Evolutionary conservation across 2,329 filamentous ascomycete genomes (phyloP).

Genomic region (Boeremia lycopersici): DNA sequence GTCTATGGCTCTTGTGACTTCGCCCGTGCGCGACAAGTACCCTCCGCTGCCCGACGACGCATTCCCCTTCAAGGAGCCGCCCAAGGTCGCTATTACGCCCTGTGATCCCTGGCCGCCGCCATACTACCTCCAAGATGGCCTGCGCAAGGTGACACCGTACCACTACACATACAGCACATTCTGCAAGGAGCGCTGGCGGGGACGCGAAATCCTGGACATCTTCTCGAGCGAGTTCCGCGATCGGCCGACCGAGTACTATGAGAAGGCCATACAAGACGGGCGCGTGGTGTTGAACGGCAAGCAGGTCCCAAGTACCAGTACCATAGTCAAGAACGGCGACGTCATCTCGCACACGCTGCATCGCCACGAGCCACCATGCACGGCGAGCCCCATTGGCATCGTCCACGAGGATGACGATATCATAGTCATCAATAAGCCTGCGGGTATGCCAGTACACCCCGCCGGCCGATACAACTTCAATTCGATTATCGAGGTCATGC

Average conservation of each 20-base stretch:
- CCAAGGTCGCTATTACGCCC: constrained; percentile 56
- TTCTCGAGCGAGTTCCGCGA: constrained; percentile 94
- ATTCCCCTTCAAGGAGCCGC: constrained; percentile 52
- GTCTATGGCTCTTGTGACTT: constrained; percentile 54
- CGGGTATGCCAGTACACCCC: constrained; percentile 92
- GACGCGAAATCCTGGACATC: constrained; percentile 79
- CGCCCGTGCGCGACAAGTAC: constrained; percentile 37
- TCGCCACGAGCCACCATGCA: constrained; percentile 93
- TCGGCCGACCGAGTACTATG: constrained; percentile 82
- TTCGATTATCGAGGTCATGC: constrained; percentile 91
- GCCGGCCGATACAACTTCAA: constrained; percentile 97
- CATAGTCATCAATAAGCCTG: constrained; percentile 96
- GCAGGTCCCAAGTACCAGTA: constrained; percentile 65
- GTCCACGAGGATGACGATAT: constrained; percentile 92
- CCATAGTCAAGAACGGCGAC: constrained; percentile 85
- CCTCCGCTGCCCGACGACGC: constrained; percentile 41
- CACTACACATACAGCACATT: constrained; percentile 94
- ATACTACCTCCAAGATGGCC: constrained; percentile 82
- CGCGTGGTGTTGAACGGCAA: constrained; percentile 82
- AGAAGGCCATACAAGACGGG: constrained; percentile 77
- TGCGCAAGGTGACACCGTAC: constrained; percentile 85
- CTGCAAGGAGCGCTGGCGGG: constrained; percentile 93
- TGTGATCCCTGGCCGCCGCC: constrained; percentile 66
- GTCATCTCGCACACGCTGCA: constrained; percentile 92
- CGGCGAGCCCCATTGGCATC: constrained; percentile 76